Base-by-base conservation (phyloP, 179 eudicot species). In the Camellia oleifera region DNA sequence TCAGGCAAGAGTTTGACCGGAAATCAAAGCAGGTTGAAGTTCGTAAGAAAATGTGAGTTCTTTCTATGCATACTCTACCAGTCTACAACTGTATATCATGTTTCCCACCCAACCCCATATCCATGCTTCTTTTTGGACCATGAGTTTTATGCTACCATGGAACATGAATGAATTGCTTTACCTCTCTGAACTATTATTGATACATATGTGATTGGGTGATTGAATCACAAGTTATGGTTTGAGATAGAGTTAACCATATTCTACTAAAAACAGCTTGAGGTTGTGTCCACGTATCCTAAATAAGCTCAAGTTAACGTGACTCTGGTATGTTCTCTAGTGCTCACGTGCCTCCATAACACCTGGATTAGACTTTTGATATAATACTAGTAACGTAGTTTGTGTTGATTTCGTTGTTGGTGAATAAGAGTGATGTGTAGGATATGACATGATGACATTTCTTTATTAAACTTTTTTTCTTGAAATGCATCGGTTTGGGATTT, bases 1-100 rank as follows among this genome's bases (percentile, higher is more conserved):
- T 86, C 81, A 87, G 84, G 53, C 97, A 93, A 78, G 97, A 93
- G 85, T 89, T 81, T 76, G 95, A 90, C 80, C 89, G 94, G 74
- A 93, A 92, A 78, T 67, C 78, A 7, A 93, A 93, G 80, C 93
- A 91, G 71, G 97, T 93, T 7, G 87, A 90, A 8, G 88, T 90
- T 68, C 91, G 90, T 8, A 91, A 82, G 83, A 93, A 93, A 84
- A 91, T 93, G 93, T 93, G 77, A 87, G 86, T 76, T 60, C 4
- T 62, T 76, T 60, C 4, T 62, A 10, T 52, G 18, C 54, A n/a
- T 48, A 8, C 42, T 40, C 69, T 26, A n/a, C 72, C 57, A 46
- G 15, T 9, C 54, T 70, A 18, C 14, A 8, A 65, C 69, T 26
- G 50, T 7, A 26, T 18, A 23, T 9, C 11, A 2, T 70, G 23